Conservation (phyloP, 2,329 filamentous ascomycete species). For the Graphiopsis chlorocephala region DNA sequence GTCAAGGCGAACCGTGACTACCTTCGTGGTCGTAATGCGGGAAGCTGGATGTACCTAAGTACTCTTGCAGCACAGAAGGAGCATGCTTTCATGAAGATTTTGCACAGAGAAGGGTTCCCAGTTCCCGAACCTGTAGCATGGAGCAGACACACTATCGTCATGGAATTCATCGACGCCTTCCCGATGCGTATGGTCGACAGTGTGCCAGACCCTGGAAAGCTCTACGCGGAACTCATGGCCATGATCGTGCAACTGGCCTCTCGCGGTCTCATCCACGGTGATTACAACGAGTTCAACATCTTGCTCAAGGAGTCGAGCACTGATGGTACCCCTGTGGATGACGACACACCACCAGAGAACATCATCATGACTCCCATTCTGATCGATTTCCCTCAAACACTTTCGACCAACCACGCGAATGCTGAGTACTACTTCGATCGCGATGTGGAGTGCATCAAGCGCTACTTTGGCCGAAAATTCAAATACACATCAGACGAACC, state of each 20-base stretch:
- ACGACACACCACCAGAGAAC: constrained; percentile 30
- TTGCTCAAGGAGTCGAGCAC: constrained; percentile 70
- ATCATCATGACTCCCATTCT: constrained; percentile 72
- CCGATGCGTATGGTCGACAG: constrained; percentile 83
- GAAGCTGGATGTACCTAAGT: constrained; percentile 98
- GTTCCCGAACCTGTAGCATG: constrained; percentile 86
- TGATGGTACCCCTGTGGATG: constrained; percentile 22
- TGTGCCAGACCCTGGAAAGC: constrained; percentile 75
- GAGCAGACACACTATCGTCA: constrained; percentile 92
- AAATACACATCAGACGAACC: constrained; percentile 78
- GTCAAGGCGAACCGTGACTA: constrained; percentile 97
- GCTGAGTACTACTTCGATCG: constrained; percentile 97
- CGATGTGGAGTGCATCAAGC: constrained; percentile 92
- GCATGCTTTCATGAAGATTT: constrained; percentile 87
- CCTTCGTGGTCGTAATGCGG: constrained; percentile 73
- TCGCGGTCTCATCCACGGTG: constrained; percentile 90
- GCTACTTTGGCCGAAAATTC: constrained; percentile 87
- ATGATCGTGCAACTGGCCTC: constrained; percentile 80
- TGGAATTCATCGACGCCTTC: constrained; percentile 89
- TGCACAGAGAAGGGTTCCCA: constrained; percentile 79
- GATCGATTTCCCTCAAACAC: constrained; percentile 98
- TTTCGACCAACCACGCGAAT: constrained; percentile 89
- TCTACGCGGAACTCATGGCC: constrained; percentile 88
- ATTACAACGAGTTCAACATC: constrained; percentile 99
- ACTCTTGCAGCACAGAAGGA: constrained; percentile 90